Conservation (phyloP, 805 yeast genomes). For the Ogataea allantospora region DNA sequence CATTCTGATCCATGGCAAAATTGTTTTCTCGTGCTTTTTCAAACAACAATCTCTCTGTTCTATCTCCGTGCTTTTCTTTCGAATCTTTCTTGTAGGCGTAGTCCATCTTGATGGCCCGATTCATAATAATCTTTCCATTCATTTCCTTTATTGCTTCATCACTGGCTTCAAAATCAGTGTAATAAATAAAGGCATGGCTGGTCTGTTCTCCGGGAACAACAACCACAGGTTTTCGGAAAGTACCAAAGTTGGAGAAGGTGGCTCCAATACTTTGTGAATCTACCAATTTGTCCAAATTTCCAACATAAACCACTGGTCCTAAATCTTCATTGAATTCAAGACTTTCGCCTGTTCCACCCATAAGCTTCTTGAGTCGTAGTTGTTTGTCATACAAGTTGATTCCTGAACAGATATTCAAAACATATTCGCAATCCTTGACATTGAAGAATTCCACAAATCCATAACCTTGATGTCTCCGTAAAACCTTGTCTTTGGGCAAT, state of each 20-base stretch:
- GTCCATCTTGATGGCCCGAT: slow-evolving; percentile 54
- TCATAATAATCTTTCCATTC: slow-evolving; percentile 69
- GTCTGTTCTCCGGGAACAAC: slow-evolving; percentile 49
- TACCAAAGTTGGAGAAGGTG: slow-evolving; percentile 71
- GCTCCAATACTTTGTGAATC: slow-evolving; percentile 56
- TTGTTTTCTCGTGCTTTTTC: slow-evolving; percentile 28
- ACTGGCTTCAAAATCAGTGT: slow-evolving; percentile 60
- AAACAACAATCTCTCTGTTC: slow-evolving; percentile 70
- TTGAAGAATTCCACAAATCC: slow-evolving; percentile 77
- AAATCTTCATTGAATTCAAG: slow-evolving; percentile 26
- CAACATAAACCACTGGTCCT: slow-evolving; percentile 54
- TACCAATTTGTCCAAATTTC: slow-evolving; percentile 63
- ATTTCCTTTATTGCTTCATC: slow-evolving; percentile 70
- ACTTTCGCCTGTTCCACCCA: slow-evolving; percentile 13
- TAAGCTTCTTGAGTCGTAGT: slow-evolving; percentile 52
- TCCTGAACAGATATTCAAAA: slow-evolving; percentile 57
- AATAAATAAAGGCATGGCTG: slow-evolving; percentile 68
- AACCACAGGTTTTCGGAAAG: slow-evolving; percentile 46
- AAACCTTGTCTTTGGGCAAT: slow-evolving; percentile 76
- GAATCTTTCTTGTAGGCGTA: slow-evolving; percentile 71
- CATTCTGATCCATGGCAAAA: slow-evolving; percentile 9
- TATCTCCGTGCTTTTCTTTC: slow-evolving; percentile 73
- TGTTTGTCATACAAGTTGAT: slow-evolving; percentile 59
- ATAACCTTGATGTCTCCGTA: slow-evolving; percentile 75
- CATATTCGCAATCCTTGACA: slow-evolving; percentile 68